Base-by-base conservation (phyloP, 1,139 yeast species). In the Geotrichum phurueaensis region DNA sequence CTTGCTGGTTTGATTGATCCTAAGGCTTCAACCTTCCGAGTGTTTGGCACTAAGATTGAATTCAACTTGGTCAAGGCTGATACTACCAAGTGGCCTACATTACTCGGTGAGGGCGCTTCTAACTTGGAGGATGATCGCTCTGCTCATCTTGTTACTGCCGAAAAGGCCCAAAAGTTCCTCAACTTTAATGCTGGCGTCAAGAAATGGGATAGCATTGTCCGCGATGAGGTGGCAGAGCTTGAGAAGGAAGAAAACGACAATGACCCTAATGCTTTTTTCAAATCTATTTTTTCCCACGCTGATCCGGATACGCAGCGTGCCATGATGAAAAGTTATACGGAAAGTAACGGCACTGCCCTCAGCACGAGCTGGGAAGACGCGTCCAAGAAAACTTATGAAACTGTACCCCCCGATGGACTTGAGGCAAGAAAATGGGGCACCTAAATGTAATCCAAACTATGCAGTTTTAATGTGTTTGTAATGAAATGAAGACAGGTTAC, bases 281-380 rank as follows among this genome's bases (percentile, higher is more conserved):
- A 84, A 65, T 80, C 84, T 64, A 72, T 95, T 13, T 95, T 87
- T 75, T 81, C 82, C 50, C 85, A 82, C 65, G 95, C 96, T 0
- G 96, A 91, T 70, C 96, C 88, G 12, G 97, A 94, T 69, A 87
- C 96, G 0, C 80, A 79, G 67, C 80, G 96, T 62, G 99, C 99
- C 1, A 95, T 95, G 98, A 88, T 90, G 95, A 95, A 95, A 75
- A 89, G 97, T 59, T 94, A 84, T 69, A 79, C 84, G n/a, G 97
- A 95, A 74, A 89, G 96, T 67, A 88, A 89, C 66, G 99, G 99
- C 22, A 95, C 99, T 0, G 85, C 96, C 1, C 78, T 95, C 64
- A 89, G 96, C 57, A 95, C 99, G 6, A 88, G 89, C 71, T 95
- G 99, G 99, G 82, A 77, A n/a, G 96, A 90, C 63, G 98, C 96